Evolutionary conservation across 164 flowering plant genomes (phyloP), one percentile per base, ranked within the genome.

Genomic region (Akebia trifoliata): DNA sequence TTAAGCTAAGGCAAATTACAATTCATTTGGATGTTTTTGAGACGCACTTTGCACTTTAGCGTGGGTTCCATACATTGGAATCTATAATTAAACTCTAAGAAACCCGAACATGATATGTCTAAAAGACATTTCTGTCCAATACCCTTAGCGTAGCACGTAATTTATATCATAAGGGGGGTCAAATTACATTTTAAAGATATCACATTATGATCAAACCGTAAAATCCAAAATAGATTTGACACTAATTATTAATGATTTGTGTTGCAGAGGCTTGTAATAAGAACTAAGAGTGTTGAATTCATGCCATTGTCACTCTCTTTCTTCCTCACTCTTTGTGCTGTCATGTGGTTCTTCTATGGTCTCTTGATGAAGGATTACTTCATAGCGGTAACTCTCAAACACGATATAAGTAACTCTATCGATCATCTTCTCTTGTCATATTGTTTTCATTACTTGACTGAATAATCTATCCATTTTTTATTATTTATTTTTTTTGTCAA

Each of bases 301-400:
- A 79, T 88, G 96, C 90, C 96, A 14, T 63, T 88, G 25, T 20
- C 70, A 2, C 64, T 86, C 6, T 89, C 96, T 15, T 76, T 84
- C 43, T 79, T 62, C 69, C 76, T 86, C 36, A 81, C 91, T 0
- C 45, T 89, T 0, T 74, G 85, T 29, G 85, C 96, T 2, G 55
- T 74, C 21, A 61, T 79, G 76, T 88, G 96, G 96, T 88, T 88
- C 70, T 76, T 70, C 64, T 85, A 85, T 44, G 93, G 93, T 20
- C 61, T 85, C 8, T 39, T 82, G 11, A 50, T 72, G 31, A 70
- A 73, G 11, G 96, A 88, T 42, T 63, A 31, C 30, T 85, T 57
- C 68, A 56, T 88, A 6, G 88, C 90, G 20, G 96, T 88, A 66
- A 82, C 78, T 65, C 17, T 10, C 2, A 37, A 2, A 20, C 15